phyloP scores from a whole-genome alignment of 2,329 filamentous ascomycete genomes.

The Coniochaeta sp. region DNA sequence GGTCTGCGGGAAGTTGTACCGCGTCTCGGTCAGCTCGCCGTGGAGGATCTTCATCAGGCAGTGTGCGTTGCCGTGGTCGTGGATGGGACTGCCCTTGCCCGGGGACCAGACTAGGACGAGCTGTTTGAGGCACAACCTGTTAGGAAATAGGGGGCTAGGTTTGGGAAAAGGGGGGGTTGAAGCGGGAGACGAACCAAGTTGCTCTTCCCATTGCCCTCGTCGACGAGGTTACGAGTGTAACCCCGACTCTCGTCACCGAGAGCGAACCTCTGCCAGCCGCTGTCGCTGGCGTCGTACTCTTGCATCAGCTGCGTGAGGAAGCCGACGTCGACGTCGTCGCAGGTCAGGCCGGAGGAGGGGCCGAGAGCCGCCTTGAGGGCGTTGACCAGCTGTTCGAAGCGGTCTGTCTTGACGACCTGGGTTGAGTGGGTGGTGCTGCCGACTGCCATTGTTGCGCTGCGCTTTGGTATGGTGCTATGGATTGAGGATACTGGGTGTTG shows the following conservation, averaged over 20 bases:
- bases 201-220: conserved; percentile 69
- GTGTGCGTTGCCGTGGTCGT: conserved; percentile 84
- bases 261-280: conserved; percentile 70
- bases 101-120: conserved; percentile 87
- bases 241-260: conserved; percentile 61
- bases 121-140: conserved; percentile 32
- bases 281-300: conserved; percentile 59
- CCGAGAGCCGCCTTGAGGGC: conserved; percentile 71
- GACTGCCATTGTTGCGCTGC: neutral
- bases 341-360: conserved; percentile 74
- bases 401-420: conserved; percentile 19
- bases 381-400: conserved; percentile 64
- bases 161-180: neutral
- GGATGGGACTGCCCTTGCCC: conserved; percentile 74
- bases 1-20: conserved; percentile 62
- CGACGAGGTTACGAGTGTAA: conserved; percentile 85
- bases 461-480: neutral
- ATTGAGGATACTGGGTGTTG: neutral
- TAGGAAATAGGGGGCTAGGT: neutral
- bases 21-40: conserved; percentile 72
- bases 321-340: conserved; percentile 70
- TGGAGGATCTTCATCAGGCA: conserved; percentile 88
- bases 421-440: neutral
- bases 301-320: conserved; percentile 68
- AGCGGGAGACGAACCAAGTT: conserved; percentile 34